Percentiles rank a stretch among this genome's conserved stretches.
phyloP scores from a whole-genome alignment of 1,284 basidiomycete genomes.

The Sanghuangporus weigelae region DNA sequence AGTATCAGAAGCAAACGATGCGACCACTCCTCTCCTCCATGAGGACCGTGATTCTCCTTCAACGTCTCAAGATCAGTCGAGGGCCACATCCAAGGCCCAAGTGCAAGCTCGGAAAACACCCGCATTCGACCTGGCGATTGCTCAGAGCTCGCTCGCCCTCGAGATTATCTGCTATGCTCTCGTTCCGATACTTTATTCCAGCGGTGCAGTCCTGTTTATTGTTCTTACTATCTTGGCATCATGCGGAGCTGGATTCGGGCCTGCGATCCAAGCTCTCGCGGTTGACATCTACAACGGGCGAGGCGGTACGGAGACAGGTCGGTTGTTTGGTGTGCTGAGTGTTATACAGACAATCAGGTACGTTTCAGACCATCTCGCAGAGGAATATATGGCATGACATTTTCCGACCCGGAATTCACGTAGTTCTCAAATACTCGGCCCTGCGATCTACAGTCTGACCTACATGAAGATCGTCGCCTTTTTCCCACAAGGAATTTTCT shows the following conservation, averaged over 20 bases:
- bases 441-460: constrained; percentile 52
- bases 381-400: background rate
- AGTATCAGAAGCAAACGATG: constrained; percentile 1
- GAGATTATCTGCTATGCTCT: constrained; percentile 51
- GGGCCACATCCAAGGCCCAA: constrained; percentile 19
- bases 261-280: constrained; percentile 62
- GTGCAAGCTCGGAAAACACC: constrained; percentile 22
- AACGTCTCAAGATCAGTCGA: background rate
- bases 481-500: constrained; percentile 54
- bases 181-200: constrained; percentile 41
- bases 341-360: constrained; percentile 64
- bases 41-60: background rate
- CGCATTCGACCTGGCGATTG: constrained; percentile 56
- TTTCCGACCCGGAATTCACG: background rate
- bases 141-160: constrained; percentile 50
- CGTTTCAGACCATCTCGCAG: constrained; percentile 20
- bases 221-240: constrained; percentile 40
- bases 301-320: constrained; percentile 42
- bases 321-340: constrained; percentile 67
- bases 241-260: constrained; percentile 54
- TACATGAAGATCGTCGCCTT: constrained; percentile 56
- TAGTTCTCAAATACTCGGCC: constrained; percentile 52
- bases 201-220: constrained; percentile 36
- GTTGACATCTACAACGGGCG: constrained; percentile 51
- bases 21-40: background rate